Percentiles rank a stretch among this genome's conserved stretches.
Conservation (phyloP, 345 rosid genomes). For the Euphorbia tirucalli region DNA sequence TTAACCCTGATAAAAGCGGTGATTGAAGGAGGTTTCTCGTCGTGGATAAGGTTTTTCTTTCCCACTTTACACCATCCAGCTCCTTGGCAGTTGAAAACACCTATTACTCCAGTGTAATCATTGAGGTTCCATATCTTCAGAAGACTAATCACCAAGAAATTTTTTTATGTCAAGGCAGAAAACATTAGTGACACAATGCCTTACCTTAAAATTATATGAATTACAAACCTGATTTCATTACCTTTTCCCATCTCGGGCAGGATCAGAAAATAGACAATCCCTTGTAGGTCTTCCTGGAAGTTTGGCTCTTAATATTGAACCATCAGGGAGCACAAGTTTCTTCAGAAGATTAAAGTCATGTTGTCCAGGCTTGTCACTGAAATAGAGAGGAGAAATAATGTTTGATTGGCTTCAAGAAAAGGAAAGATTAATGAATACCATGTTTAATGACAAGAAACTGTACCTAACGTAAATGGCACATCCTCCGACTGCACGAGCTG, state of each 20-base stretch:
- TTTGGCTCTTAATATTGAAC: constrained; percentile 63
- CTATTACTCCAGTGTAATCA: constrained; percentile 53
- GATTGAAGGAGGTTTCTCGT: constrained; percentile 49
- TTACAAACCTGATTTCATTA: constrained; percentile 12
- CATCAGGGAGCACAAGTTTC: constrained; percentile 68
- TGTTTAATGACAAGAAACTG: constrained; percentile 2
- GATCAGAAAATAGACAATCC: constrained; percentile 64
- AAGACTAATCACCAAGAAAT: constrained; percentile 34
- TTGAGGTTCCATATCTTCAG: constrained; percentile 69
- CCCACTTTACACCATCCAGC: constrained; percentile 64
- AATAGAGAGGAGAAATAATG: constrained; percentile 8
- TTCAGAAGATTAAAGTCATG: constrained; percentile 58
- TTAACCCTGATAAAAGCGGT: constrained; percentile 48
- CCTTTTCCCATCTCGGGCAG: constrained; percentile 62
- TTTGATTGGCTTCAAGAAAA: not conserved
- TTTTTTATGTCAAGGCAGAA: constrained; percentile 3
- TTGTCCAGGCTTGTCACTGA: constrained; percentile 68
- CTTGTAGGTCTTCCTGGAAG: constrained; percentile 70
- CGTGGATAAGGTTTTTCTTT: constrained; percentile 60
- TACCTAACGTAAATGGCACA: constrained; percentile 65
- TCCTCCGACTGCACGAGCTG: constrained; percentile 65
- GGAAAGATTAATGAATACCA: not conserved
- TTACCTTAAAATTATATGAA: not conserved
- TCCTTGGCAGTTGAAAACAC: constrained; percentile 67
- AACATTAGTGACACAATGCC: not conserved